A percentile compares a stretch with the other conserved stretches of the same genome.
Conservation (phyloP, 345 rosid species). For the Pugionium dolabratum region DNA sequence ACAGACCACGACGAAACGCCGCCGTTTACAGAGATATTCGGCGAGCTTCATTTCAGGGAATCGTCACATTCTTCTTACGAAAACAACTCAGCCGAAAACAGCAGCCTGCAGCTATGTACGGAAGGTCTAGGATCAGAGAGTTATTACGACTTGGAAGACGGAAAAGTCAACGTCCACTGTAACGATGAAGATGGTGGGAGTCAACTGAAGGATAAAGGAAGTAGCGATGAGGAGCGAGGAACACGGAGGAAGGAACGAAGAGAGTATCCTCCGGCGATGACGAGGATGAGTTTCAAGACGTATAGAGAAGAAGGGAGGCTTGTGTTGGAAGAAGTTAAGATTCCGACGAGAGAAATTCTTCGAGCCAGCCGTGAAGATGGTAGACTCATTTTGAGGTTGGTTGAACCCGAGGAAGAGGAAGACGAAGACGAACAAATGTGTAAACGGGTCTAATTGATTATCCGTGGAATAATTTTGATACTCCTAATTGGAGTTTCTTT, state of each 20-base stretch:
- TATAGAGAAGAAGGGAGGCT: conserved; percentile 78
- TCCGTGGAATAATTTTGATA: background rate
- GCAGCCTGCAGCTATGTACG: conserved; percentile 75
- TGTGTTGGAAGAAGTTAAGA: conserved; percentile 71
- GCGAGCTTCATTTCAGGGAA: conserved; percentile 73
- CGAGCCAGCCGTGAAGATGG: conserved; percentile 82
- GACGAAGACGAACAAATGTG: background rate
- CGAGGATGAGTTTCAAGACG: conserved; percentile 71
- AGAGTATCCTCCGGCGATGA: conserved; percentile 86
- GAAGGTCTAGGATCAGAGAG: conserved; percentile 93
- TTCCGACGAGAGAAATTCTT: conserved; percentile 71
- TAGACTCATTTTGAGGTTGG: conserved; percentile 65
- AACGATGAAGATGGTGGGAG: conserved; percentile 18
- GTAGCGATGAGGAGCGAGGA: conserved; percentile 41
- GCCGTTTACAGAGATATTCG: conserved; percentile 66
- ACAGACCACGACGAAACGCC: conserved; percentile 47
- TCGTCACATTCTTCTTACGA: conserved; percentile 36
- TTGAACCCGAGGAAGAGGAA: conserved; percentile 55
- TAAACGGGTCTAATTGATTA: conserved; percentile 4
- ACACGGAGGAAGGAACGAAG: conserved; percentile 37
- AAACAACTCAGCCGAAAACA: conserved; percentile 29
- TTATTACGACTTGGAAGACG: conserved; percentile 60
- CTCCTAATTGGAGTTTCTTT: too few species aligned
- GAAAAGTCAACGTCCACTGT: conserved; percentile 5
- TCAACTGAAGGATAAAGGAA: background rate